Evolutionary conservation across 179 eudicot species (phyloP).

Genomic region (Nepenthes alata): DNA sequence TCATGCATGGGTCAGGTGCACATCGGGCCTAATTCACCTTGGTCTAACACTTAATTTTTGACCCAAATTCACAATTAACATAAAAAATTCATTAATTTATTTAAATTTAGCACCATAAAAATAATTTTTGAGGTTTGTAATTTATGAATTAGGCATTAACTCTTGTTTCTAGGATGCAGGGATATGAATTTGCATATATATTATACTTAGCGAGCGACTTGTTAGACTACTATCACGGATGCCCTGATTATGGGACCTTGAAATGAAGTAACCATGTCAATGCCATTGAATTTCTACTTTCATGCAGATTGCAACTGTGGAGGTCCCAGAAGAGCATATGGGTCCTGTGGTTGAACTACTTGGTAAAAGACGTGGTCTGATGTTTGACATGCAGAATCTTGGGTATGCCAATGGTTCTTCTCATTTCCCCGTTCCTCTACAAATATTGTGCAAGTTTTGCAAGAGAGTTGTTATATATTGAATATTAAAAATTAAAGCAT

Average conservation of each 20-base stretch:
- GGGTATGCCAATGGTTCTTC: conserved; percentile 40
- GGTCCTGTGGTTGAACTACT: conserved; percentile 96
- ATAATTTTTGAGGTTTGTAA: too few species aligned
- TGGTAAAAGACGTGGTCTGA: conserved; percentile 93
- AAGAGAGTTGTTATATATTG: not conserved
- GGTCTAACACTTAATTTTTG: too few species aligned
- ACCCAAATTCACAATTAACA: too few species aligned
- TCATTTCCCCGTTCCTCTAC: not conserved
- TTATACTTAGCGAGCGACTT: too few species aligned
- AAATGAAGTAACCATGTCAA: not conserved
- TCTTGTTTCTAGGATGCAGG: too few species aligned
- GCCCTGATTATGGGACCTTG: not conserved
- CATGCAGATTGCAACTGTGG: conserved; percentile 82
- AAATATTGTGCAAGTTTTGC: not conserved
- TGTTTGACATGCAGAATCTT: conserved; percentile 84
- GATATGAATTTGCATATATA: too few species aligned
- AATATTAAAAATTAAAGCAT: too few species aligned
- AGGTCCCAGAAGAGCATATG: conserved; percentile 86
- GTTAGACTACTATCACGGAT: not conserved
- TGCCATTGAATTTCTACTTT: conserved; percentile 5
- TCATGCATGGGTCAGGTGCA: too few species aligned
- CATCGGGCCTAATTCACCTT: too few species aligned
- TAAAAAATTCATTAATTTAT: too few species aligned
- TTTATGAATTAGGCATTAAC: too few species aligned
- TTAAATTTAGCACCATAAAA: too few species aligned